Evolutionary conservation across 2,329 filamentous ascomycete species (phyloP).

Genomic region (Cladosporium phlei): DNA sequence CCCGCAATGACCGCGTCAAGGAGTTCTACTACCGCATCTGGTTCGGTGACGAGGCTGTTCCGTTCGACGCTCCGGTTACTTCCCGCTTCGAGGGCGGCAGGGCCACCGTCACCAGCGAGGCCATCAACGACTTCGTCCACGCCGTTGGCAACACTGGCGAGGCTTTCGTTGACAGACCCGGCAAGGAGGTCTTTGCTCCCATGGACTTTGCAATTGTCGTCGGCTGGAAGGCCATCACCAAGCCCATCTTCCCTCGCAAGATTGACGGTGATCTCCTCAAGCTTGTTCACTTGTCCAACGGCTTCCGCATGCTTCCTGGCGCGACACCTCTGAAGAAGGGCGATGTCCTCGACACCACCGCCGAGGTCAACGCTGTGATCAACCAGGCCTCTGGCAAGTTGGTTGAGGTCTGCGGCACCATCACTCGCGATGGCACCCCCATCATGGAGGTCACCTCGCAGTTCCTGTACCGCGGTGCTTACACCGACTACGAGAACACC

Average conservation of each 20-base stretch:
- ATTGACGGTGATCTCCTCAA: conserved; percentile 96
- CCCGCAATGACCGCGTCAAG: conserved; percentile 96
- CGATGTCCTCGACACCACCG: conserved; percentile 85
- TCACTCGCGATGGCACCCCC: conserved; percentile 72
- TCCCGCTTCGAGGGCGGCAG: conserved; percentile 86
- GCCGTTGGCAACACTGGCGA: conserved; percentile 97
- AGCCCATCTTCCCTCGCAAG: conserved; percentile 94
- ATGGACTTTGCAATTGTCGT: conserved; percentile 70
- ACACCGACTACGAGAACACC: conserved; percentile 93
- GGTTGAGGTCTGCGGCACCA: conserved; percentile 99
- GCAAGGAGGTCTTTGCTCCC: conserved; percentile 88
- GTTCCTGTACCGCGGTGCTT: conserved; percentile 90
- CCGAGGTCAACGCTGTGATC: conserved; percentile 94
- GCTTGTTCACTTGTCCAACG: conserved; percentile 93
- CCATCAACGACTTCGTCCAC: conserved; percentile 98
- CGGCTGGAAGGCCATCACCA: conserved; percentile 82
- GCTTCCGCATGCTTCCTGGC: conserved; percentile 96
- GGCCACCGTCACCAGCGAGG: conserved; percentile 80
- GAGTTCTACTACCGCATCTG: conserved; percentile 98
- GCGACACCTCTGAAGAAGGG: conserved; percentile 94
- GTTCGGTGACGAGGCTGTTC: conserved; percentile 82
- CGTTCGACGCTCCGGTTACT: conserved; percentile 79
- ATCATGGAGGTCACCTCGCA: conserved; percentile 99
- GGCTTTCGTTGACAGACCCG: conserved; percentile 91
- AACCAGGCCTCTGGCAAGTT: conserved; percentile 99